Evolutionary conservation across 768 basidiomycete species (phyloP).

Genomic region (Cystofilobasidium bisporidii): DNA sequence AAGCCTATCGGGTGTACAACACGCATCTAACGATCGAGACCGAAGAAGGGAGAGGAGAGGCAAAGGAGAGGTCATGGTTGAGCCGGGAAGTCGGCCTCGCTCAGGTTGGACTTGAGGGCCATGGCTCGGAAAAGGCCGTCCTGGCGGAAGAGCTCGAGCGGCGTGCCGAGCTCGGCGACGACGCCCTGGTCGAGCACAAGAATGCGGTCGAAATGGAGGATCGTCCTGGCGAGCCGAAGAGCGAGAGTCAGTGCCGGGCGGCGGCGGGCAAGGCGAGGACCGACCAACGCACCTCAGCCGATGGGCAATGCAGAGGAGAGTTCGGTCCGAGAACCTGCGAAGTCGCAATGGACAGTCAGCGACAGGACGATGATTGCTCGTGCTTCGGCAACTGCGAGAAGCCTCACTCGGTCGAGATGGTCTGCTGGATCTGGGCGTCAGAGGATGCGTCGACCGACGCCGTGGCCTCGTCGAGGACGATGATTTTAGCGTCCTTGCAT

Average conservation of each 20-base stretch:
- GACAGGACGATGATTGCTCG: not conserved
- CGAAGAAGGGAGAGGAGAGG: not conserved
- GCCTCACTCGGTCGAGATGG: slow-evolving; percentile 58
- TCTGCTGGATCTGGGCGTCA: slow-evolving; percentile 57
- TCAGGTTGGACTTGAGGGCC: slow-evolving; percentile 74
- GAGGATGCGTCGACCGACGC: slow-evolving; percentile 44
- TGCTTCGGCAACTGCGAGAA: not conserved
- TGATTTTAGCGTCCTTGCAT: slow-evolving; percentile 69
- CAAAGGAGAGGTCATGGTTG: not conserved
- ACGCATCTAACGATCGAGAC: no score
- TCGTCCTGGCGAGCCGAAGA: no score
- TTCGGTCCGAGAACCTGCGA: slow-evolving; percentile 59
- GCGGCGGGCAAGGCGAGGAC: no score
- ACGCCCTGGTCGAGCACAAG: slow-evolving; percentile 8
- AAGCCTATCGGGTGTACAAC: no score
- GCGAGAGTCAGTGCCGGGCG: no score
- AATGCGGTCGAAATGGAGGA: slow-evolving; percentile 14
- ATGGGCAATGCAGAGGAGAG: slow-evolving; percentile 81
- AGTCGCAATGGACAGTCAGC: not conserved
- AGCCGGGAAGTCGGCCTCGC: slow-evolving; percentile 55
- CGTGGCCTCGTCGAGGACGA: slow-evolving; percentile 30
- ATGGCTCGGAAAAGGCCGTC: slow-evolving; percentile 68
- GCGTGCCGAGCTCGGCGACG: slow-evolving; percentile 65
- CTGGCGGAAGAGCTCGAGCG: slow-evolving; percentile 52
- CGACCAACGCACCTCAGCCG: no score